phyloP scores from a whole-genome alignment of 768 basidiomycete genomes.

The Hypsizygus marmoreus region DNA sequence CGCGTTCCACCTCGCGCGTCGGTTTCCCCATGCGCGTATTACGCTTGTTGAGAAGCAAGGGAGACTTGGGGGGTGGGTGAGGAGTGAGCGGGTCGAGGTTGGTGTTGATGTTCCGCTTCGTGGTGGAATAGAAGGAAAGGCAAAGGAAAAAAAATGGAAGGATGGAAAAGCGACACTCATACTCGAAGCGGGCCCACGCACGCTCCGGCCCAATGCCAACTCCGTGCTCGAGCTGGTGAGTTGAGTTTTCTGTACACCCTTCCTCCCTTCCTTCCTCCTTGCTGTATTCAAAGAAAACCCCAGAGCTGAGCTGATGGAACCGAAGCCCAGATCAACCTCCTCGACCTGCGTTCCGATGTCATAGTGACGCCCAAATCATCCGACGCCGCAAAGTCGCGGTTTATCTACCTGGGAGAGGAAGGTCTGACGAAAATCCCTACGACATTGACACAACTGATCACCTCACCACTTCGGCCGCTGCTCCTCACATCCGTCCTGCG shows the following conservation, averaged over 20 bases:
- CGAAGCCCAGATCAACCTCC: slow-evolving; percentile 68
- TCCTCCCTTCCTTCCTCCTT: neutral
- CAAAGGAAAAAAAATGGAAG: neutral
- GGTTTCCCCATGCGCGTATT: slow-evolving; percentile 60
- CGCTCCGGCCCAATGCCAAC: slow-evolving; percentile 75
- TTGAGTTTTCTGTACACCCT: too few relatives aligned
- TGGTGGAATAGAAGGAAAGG: slow-evolving; percentile 8
- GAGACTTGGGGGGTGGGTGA: slow-evolving; percentile 87
- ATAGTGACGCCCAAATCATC: slow-evolving; percentile 68
- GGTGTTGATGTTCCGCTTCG: slow-evolving; percentile 18
- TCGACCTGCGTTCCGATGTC: slow-evolving; percentile 60
- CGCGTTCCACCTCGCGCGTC: slow-evolving; percentile 73
- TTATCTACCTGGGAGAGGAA: slow-evolving; percentile 52
- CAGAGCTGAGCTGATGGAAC: too few relatives aligned
- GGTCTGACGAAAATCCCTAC: slow-evolving; percentile 58
- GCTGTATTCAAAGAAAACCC: too few relatives aligned
- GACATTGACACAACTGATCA: slow-evolving; percentile 36
- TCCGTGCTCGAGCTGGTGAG: slow-evolving; percentile 80
- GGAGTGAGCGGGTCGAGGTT: slow-evolving; percentile 55
- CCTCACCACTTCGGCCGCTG: slow-evolving; percentile 38
- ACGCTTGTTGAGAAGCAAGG: slow-evolving; percentile 67
- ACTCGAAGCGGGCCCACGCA: slow-evolving; percentile 87
- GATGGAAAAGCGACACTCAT: slow-evolving; percentile 42
- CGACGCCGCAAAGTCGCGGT: slow-evolving; percentile 78
- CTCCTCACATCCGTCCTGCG: slow-evolving; percentile 56